Conservation (phyloP, 805 yeast species). For the Tetrapisispora phaffii region DNA sequence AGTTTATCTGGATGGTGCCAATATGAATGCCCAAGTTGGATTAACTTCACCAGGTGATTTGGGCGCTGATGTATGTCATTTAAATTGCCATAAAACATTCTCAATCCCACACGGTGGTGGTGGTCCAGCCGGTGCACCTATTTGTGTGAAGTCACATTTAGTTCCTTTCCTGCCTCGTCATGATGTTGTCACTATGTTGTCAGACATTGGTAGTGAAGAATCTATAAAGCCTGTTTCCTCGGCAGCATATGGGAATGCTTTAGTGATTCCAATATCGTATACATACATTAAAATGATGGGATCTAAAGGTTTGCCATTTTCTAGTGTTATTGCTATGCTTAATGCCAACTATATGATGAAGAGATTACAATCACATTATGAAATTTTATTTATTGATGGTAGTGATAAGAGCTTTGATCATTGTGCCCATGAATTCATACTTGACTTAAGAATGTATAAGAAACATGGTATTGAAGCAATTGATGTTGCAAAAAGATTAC, state of each 20-base stretch:
- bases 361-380: conserved; percentile 58
- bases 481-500: conserved; percentile 92
- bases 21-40: conserved; percentile 99
- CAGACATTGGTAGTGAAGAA: conserved; percentile 33
- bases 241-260: conserved; percentile 94
- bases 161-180: conserved; percentile 77
- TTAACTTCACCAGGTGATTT: conserved; percentile 93
- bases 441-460: conserved; percentile 83
- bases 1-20: conserved; percentile 96
- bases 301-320: conserved; percentile 66
- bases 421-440: conserved; percentile 94
- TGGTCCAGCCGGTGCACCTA: conserved; percentile 98
- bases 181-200: conserved; percentile 42
- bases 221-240: conserved; percentile 74
- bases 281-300: conserved; percentile 94
- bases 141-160: conserved; percentile 79
- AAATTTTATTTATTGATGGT: conserved; percentile 56
- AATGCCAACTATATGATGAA: conserved; percentile 94
- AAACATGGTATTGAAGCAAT: conserved; percentile 78
- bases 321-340: conserved; percentile 84
- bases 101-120: conserved; percentile 99
- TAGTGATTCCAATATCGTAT: conserved; percentile 87
- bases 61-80: conserved; percentile 97
- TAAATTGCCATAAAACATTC: conserved; percentile 94
- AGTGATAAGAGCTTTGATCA: conserved; percentile 41